Percentiles rank a stretch among this genome's conserved stretches.
These are phyloP conservation scores for Raddia guianensis DNA, from an alignment of 176 grass and related monocot species.

Conservation along the genomic window DNA sequence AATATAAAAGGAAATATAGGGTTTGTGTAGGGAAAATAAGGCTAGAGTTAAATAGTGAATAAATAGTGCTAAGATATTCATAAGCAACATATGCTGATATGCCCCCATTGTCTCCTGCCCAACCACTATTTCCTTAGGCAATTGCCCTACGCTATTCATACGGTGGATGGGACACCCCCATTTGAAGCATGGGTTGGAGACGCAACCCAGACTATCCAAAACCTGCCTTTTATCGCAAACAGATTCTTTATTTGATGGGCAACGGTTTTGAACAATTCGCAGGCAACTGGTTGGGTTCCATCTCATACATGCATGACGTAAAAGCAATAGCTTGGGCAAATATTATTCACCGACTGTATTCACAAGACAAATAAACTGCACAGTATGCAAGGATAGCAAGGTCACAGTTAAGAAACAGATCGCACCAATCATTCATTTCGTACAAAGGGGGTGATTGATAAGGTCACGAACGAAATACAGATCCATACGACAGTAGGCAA, in stretches of 20 bases:
- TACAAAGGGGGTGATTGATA: constrained; percentile 4
- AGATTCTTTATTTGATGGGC: neutral
- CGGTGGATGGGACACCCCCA: too few species aligned
- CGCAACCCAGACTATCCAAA: neutral
- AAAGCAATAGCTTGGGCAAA: neutral
- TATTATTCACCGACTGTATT: constrained; percentile 24
- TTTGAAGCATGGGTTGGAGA: too few species aligned
- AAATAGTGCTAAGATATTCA: too few species aligned
- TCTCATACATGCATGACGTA: neutral
- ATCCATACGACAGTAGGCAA: constrained; percentile 29
- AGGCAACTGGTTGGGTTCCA: neutral
- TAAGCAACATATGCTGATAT: too few species aligned
- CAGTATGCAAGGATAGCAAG: constrained; percentile 8
- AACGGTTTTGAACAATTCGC: neutral
- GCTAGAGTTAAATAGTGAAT: too few species aligned
- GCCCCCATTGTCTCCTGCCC: too few species aligned
- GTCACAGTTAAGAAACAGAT: constrained; percentile 9
- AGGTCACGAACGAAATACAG: constrained; percentile 45
- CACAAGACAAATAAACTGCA: constrained; percentile 27
- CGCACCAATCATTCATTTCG: constrained; percentile 21
- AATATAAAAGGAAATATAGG: too few species aligned
- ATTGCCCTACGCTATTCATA: too few species aligned
- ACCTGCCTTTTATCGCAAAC: neutral
- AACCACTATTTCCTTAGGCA: too few species aligned
- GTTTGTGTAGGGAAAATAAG: too few species aligned